Conservation (phyloP, 768 basidiomycete species). For the Podaxis pistillaris region DNA sequence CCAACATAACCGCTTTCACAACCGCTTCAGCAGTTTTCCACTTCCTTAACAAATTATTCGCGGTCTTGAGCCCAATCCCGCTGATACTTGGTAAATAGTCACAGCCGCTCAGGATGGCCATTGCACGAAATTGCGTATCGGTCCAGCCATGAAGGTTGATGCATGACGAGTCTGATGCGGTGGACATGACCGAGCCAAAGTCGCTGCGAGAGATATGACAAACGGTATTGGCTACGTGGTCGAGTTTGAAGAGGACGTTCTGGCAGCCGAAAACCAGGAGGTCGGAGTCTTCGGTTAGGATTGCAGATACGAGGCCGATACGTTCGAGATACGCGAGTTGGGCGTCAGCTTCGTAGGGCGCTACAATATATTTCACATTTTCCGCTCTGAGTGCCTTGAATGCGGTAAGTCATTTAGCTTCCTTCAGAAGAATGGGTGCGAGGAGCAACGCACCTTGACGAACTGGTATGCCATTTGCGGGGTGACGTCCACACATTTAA, state of each 20-base stretch:
- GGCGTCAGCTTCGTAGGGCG: conserved; percentile 98
- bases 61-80: conserved; percentile 93
- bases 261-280: conserved; percentile 96
- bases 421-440: neutral
- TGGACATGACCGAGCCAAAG: conserved; percentile 56
- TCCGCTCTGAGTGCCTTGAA: conserved; percentile 82
- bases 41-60: conserved; percentile 76
- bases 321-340: conserved; percentile 93
- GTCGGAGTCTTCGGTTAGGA: conserved; percentile 98
- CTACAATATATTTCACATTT: conserved; percentile 80
- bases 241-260: conserved; percentile 92
- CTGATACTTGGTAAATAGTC: conserved; percentile 90
- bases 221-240: conserved; percentile 62
- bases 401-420: neutral
- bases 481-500: conserved; percentile 92
- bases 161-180: conserved; percentile 46
- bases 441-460: conserved; percentile 72
- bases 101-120: conserved; percentile 92
- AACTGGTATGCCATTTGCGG: conserved; percentile 97
- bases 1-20: conserved; percentile 68
- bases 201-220: conserved; percentile 63
- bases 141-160: conserved; percentile 88
- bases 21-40: conserved; percentile 86
- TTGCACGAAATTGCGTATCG: conserved; percentile 85
- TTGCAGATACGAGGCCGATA: conserved; percentile 77